Base-by-base conservation (phyloP, 2,329 filamentous ascomycete genomes). In the Botrytis tulipae region DNA sequence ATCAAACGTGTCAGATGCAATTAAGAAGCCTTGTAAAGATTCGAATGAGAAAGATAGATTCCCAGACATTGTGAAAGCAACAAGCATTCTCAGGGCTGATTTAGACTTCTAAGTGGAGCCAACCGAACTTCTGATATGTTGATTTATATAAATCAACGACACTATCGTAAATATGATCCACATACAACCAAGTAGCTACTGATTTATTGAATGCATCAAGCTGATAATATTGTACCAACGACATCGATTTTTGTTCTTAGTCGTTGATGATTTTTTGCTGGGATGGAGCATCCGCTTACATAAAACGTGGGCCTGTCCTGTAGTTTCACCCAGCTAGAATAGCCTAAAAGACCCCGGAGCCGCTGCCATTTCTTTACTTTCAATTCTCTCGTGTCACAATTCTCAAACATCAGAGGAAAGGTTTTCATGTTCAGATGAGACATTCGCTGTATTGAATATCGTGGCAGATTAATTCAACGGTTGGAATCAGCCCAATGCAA, bases 381-480 rank as follows among this genome's bases (percentile, higher is more conserved):
- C 46, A 35, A 66, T 66, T 40, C 22, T 51, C 18, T 51, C 63
- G 37, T 29, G 35, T 46, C n/a, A 67, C 18, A 67, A 51, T 32
- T 67, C 46, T 69, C 48, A 69, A 59, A 70, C 37, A 61, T 44
- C 40, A 70, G 29, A 44, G 57, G 29, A 25, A 44, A 44, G 37
- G 25, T 42, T 54, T 57, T 9, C 20, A 32, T 32, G 12, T 68
- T 68, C 32, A 18, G 32, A 68, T 32, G 14, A 51, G 65, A 54
- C 46, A 68, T 65, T 20, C 18, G 20, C 46, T 48, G 54, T 32
- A 18, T 20, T 40, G 29, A 3, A 37, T 12, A 8, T 40, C 35
- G 22, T 22, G 14, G 22, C 32, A 54, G 48, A n/a, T 68, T 35
- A 29, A 54, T 37, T 20, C n/a, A 32, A n/a, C n/a, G 65, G 32